A percentile compares a stretch with the other conserved stretches of the same genome.
These are phyloP conservation scores for Ilex asprella DNA, from an alignment of 257 asterid genomes.

Conservation along the genomic window DNA sequence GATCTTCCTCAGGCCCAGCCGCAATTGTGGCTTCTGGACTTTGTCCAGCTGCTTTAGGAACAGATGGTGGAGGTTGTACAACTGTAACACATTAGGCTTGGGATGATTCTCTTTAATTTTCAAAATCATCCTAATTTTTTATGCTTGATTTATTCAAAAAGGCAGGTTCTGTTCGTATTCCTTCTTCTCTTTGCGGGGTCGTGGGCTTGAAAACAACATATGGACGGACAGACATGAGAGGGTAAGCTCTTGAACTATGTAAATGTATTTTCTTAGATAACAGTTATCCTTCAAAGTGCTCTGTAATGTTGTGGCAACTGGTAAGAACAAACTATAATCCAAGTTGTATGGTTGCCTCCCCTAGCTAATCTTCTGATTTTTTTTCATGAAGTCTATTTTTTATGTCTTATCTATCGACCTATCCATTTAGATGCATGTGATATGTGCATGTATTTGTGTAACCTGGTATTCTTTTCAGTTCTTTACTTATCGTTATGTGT, in stretches of 20 bases:
- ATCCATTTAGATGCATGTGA: too few species aligned
- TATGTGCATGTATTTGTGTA: too few species aligned
- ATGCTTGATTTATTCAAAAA: slow-evolving; percentile 16
- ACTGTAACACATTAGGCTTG: slow-evolving; percentile 15
- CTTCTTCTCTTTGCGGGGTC: slow-evolving; percentile 93
- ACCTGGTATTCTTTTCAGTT: too few species aligned
- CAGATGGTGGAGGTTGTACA: slow-evolving; percentile 98
- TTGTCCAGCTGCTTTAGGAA: slow-evolving; percentile 95
- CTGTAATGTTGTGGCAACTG: too few species aligned
- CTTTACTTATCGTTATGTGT: too few species aligned
- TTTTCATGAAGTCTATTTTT: too few species aligned
- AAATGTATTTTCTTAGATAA: neutral
- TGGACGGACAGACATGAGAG: slow-evolving; percentile 76
- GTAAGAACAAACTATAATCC: too few species aligned
- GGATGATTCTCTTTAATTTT: slow-evolving; percentile 13
- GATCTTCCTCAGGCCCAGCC: slow-evolving; percentile 98
- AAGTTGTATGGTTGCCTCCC: too few species aligned
- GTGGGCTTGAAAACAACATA: slow-evolving; percentile 94
- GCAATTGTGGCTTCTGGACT: slow-evolving; percentile 96
- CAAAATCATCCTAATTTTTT: slow-evolving; percentile 12
- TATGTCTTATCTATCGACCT: too few species aligned
- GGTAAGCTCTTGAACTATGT: slow-evolving; percentile 39
- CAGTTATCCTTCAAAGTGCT: too few species aligned
- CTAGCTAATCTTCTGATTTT: too few species aligned
- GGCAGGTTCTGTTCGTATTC: slow-evolving; percentile 93